Evolutionary conservation across 495 filamentous ascomycete genomes (phyloP), one percentile per base, ranked within the genome.

Genomic region (Hamigera avellanea): DNA sequence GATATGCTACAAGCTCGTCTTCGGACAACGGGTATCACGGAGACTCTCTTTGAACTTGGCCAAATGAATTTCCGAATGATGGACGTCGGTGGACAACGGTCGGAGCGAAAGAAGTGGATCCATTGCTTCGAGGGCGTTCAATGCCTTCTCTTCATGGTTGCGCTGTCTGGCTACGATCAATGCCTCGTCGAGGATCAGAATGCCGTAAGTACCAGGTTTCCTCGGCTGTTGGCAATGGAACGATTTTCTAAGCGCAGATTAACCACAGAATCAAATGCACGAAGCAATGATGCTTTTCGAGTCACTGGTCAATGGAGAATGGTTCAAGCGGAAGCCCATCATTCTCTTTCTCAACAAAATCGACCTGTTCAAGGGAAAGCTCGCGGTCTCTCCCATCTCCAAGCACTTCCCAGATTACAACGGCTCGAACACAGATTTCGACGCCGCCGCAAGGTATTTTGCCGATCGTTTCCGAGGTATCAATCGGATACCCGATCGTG

Each of bases 51-150:
- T 65, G 89, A 93, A 54, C 93, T 96, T 45, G 93, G 91, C 42
- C 86, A 95, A 50, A 67, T 99, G 52, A 96, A 87, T 19, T 99
- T 95, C 67, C 80, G 93, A 38, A 99, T 99, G 91, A 96, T 96
- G 67, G 91, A 99, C 58, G 91, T 99, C 21, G 91, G 91, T 71
- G 91, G 91, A 51, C 91, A 96, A 64, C 81, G 91, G 49, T 96
- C 93, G 1, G 91, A 99, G 64, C 83, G 91, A 46, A 99, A 99
- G 81, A 99, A 99, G 80, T 99, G 91, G 91, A 99, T 99, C 41
- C 91, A 99, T 69, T 95, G 91, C 62, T 98, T 98, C 56, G 91
- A 98, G 52, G 93, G 93, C 49, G 91, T 98, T 43, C 88, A 86
- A 39, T 83, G 81, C 53, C 67, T 98, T 26, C 69, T 98, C 31